Percentiles rank a stretch among this genome's conserved stretches.
phyloP scores from a whole-genome alignment of 139 green algal species.

The Haematococcus lacustris region DNA sequence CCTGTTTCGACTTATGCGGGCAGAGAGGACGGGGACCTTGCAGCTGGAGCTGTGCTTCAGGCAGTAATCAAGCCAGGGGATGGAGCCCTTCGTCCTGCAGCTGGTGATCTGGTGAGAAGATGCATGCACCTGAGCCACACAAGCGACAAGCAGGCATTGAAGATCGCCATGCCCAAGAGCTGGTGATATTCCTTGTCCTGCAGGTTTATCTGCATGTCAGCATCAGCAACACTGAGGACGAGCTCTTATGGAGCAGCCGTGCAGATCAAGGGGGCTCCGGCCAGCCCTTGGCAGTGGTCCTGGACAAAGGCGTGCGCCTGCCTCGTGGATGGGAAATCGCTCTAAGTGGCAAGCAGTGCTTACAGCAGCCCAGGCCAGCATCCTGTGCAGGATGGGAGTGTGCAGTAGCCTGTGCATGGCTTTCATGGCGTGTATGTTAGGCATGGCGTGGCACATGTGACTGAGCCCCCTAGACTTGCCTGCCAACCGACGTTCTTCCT shows the following conservation, averaged over 20 bases:
- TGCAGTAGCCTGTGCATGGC: no score
- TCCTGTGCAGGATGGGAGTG: no score
- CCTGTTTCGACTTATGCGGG: no score
- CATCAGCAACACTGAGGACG: slow-evolving; percentile 24
- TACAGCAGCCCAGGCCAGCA: no score
- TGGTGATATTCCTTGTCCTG: not conserved
- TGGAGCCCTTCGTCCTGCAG: slow-evolving; percentile 16
- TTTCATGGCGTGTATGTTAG: no score
- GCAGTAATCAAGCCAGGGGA: slow-evolving; percentile 31
- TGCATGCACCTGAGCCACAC: not conserved
- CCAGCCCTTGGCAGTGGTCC: slow-evolving; percentile 47
- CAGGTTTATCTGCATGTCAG: slow-evolving; percentile 38
- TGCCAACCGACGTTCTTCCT: no score
- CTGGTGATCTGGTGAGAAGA: slow-evolving; percentile 41
- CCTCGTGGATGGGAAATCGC: slow-evolving; percentile 71
- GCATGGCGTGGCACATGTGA: no score
- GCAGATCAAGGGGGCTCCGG: slow-evolving; percentile 50
- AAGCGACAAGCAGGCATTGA: not conserved
- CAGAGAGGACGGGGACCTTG: slow-evolving; percentile 59
- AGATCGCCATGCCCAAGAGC: no score
- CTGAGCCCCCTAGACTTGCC: no score
- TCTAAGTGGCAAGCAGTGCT: no score
- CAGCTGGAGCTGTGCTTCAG: slow-evolving; percentile 39
- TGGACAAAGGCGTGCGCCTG: slow-evolving; percentile 51
- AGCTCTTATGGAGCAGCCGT: slow-evolving; percentile 51